These are phyloP conservation scores for Russula griseocarnosa DNA, from an alignment of 768 basidiomycete species.

Conservation along the genomic window DNA sequence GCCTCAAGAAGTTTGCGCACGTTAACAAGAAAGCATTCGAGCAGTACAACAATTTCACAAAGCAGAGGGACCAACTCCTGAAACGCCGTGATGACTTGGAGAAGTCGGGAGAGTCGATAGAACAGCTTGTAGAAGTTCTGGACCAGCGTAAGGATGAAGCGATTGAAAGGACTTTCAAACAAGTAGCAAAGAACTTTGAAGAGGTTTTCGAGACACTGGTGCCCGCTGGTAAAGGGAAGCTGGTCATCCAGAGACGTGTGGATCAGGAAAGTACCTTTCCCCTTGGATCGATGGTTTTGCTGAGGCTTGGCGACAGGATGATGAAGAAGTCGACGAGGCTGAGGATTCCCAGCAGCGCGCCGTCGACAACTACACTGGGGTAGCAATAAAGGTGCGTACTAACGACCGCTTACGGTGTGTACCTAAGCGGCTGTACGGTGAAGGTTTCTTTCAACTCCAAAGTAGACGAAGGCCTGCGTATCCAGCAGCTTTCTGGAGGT, in stretches of 20 bases:
- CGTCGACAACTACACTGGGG: conserved; percentile 94
- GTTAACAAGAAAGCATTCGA: conserved; percentile 99
- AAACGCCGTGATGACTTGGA: conserved; percentile 89
- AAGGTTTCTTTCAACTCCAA: conserved; percentile 99
- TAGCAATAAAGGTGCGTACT: conserved; percentile 80
- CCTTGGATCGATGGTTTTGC: background rate
- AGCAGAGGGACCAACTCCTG: conserved; percentile 88
- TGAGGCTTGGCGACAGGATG: conserved; percentile 46
- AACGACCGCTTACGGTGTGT: background rate
- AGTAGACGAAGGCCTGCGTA: conserved; percentile 91
- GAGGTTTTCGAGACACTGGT: conserved; percentile 97
- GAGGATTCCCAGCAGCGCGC: conserved; percentile 69
- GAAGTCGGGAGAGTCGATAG: conserved; percentile 81
- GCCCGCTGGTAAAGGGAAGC: conserved; percentile 82
- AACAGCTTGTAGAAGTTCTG: conserved; percentile 87
- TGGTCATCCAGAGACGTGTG: conserved; percentile 90
- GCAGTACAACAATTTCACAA: conserved; percentile 96
- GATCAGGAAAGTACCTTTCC: conserved; percentile 56
- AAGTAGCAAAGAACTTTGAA: conserved; percentile 94
- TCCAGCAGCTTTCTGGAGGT: conserved; percentile 95
- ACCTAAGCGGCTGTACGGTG: background rate
- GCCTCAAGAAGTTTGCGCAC: conserved; percentile 92
- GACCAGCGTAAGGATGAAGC: conserved; percentile 98
- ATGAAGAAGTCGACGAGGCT: conserved; percentile 66
- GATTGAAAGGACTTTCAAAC: conserved; percentile 97